Conservation (phyloP, 768 basidiomycete genomes). For the Termitomyces sp. region DNA sequence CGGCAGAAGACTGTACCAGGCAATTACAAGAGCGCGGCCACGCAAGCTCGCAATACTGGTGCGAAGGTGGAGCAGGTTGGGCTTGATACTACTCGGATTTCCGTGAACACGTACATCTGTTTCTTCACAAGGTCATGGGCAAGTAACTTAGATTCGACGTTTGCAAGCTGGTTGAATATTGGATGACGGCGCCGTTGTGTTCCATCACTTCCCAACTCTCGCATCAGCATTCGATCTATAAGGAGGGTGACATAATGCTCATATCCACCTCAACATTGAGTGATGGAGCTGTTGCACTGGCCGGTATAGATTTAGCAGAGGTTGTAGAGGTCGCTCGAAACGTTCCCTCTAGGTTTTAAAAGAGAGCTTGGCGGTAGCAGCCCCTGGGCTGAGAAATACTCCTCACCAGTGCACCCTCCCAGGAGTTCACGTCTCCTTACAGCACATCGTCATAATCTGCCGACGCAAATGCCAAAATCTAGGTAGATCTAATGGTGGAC, state of each 20-base stretch:
- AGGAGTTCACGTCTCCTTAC: slow-evolving; percentile 54
- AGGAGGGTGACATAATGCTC: too few relatives aligned
- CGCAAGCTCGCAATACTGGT: slow-evolving; percentile 87
- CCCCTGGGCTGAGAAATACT: slow-evolving; percentile 18
- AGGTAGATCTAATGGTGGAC: slow-evolving; percentile 66
- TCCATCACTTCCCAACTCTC: too few relatives aligned
- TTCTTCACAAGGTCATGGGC: too few relatives aligned
- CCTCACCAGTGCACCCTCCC: slow-evolving; percentile 79
- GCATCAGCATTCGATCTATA: too few relatives aligned
- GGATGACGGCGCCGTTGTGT: too few relatives aligned
- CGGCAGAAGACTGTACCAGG: slow-evolving; percentile 74
- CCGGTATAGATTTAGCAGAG: slow-evolving; percentile 91
- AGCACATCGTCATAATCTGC: slow-evolving; percentile 77
- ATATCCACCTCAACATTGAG: slow-evolving; percentile 88
- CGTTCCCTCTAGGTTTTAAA: slow-evolving; percentile 72
- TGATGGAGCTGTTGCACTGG: slow-evolving; percentile 88
- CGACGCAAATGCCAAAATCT: slow-evolving; percentile 71
- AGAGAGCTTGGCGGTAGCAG: slow-evolving; percentile 63
- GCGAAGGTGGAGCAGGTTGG: slow-evolving; percentile 75
- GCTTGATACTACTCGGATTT: slow-evolving; percentile 13
- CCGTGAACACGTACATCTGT: too few relatives aligned
- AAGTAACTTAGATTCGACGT: too few relatives aligned
- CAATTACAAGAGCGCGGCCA: slow-evolving; percentile 91
- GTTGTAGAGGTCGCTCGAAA: slow-evolving; percentile 88
- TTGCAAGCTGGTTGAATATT: too few relatives aligned